Base-by-base conservation (phyloP, 1,284 basidiomycete species). In the Trichosporon ovoides region DNA sequence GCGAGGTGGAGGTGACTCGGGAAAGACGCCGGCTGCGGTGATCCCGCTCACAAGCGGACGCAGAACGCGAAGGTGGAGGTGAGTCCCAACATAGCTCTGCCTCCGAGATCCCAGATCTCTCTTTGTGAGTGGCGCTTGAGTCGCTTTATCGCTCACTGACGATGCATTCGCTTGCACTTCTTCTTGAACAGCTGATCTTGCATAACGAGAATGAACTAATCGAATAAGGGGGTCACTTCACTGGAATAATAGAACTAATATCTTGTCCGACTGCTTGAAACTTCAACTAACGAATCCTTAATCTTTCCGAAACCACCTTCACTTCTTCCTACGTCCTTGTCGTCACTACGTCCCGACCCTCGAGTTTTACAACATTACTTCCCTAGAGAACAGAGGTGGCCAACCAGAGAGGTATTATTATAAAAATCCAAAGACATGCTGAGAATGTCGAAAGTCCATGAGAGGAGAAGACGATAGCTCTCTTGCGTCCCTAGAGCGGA, bases 311-410 rank as follows among this genome's bases (percentile, higher is more conserved):
- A 31, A 9, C 28, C 28, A 31, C 28, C 28, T 31, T 4, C 28
- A 9, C 28, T 31, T 7, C 20, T 3, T 20, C 24, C 16, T 22
- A 11, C 24, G 24, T n/a, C 43, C 22, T 48, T 22, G 43, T 40
- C 19, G 38, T 22, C 38, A 11, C 13, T 14, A 10, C 43, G n/a
- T n/a, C n/a, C n/a, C n/a, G n/a, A 13, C 16, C 24, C 43, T 22
- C 22, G 43, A 28, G 43, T 48, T 48, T 48, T 48, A 48, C 43
- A 48, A 48, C 43, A 48, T 22, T 48, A 28, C 43, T 24, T 48
- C 43, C 43, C 43, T 22, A 48, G 22, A 24, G 40, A 28, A 31
- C 43, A 48, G 9, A 31, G 28, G 9, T 31, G 9, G 28, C 28
- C 28, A 9, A 31, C 28, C 28, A 31, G 28, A 31, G 43, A 22